Evolutionary conservation across 2,329 filamentous ascomycete species (phyloP).

Genomic region (Colletotrichum lindemuthianum): DNA sequence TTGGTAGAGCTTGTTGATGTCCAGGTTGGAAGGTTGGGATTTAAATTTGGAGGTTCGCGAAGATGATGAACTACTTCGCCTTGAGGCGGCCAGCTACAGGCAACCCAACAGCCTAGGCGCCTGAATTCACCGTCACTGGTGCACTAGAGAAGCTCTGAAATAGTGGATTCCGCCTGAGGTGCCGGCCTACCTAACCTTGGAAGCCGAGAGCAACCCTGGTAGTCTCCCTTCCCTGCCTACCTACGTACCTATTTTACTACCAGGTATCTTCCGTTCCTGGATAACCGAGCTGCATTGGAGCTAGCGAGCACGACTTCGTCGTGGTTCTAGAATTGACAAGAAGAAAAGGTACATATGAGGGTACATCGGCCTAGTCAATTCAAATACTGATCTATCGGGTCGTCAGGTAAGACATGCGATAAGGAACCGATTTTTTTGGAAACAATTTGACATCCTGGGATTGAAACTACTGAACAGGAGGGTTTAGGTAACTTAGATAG

Average conservation of each 20-base stretch:
- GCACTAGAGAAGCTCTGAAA: too few species aligned
- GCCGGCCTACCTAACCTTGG: neutral
- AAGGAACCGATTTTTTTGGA: too few species aligned
- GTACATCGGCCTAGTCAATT: conserved; percentile 2
- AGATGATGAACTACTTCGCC: conserved; percentile 2
- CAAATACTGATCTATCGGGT: neutral
- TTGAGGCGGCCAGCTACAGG: neutral
- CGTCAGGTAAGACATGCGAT: neutral
- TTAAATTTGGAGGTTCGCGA: conserved; percentile 16
- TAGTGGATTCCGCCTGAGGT: conserved; percentile 14
- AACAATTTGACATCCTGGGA: too few species aligned
- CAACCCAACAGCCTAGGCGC: neutral
- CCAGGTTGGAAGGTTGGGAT: conserved; percentile 17
- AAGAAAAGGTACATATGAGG: conserved; percentile 34
- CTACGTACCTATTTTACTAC: conserved; percentile 19
- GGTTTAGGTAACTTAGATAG: too few species aligned
- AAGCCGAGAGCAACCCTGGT: conserved; percentile 28
- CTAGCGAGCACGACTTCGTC: neutral
- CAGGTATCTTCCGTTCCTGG: neutral
- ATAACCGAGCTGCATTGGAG: too few species aligned
- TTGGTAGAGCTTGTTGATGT: conserved; percentile 13
- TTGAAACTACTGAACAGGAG: too few species aligned
- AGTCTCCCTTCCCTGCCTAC: conserved; percentile 9
- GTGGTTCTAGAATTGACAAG: conserved; percentile 35
- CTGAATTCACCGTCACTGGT: neutral